Percentiles rank a stretch among this genome's conserved stretches.
Conservation (phyloP, 495 filamentous ascomycete species). For the Annulohypoxylon maeteangense region DNA sequence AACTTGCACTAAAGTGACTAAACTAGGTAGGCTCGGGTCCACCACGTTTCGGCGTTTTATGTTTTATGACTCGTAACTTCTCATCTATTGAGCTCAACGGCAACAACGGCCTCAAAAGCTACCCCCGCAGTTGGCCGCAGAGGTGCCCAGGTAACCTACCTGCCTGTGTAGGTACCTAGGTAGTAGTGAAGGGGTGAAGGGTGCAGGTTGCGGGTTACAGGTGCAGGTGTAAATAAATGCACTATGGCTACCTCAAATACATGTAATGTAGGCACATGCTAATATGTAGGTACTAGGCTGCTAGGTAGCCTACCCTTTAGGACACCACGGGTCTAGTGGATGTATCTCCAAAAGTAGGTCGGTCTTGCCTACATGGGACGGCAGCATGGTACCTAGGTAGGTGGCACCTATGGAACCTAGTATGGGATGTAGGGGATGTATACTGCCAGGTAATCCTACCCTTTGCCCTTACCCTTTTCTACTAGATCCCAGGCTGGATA, state of each 20-base stretch:
- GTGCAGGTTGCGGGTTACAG: not conserved
- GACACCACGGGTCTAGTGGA: not conserved
- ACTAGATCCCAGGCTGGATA: not conserved
- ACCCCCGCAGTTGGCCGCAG: not conserved
- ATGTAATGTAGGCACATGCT: not conserved
- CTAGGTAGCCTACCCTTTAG: not conserved
- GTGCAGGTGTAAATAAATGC: not conserved
- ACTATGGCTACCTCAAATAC: not conserved
- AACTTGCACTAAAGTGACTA: not conserved
- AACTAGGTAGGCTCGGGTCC: not conserved
- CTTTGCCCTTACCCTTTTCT: not conserved
- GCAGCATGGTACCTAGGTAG: not conserved
- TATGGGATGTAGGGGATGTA: not conserved
- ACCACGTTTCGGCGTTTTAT: constrained; percentile 5
- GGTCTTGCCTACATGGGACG: not conserved
- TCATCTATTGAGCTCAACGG: not conserved
- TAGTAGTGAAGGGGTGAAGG: not conserved
- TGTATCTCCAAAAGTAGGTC: not conserved
- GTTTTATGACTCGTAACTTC: constrained; percentile 10
- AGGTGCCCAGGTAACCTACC: too few species aligned
- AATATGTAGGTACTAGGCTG: not conserved
- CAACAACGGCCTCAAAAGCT: not conserved
- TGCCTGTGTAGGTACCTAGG: too few species aligned
- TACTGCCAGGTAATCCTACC: not conserved
- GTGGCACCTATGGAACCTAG: constrained; percentile 1